These are phyloP conservation scores for Cordyceps militaris DNA, from an alignment of 2,329 filamentous ascomycete species.

Conservation along the genomic window DNA sequence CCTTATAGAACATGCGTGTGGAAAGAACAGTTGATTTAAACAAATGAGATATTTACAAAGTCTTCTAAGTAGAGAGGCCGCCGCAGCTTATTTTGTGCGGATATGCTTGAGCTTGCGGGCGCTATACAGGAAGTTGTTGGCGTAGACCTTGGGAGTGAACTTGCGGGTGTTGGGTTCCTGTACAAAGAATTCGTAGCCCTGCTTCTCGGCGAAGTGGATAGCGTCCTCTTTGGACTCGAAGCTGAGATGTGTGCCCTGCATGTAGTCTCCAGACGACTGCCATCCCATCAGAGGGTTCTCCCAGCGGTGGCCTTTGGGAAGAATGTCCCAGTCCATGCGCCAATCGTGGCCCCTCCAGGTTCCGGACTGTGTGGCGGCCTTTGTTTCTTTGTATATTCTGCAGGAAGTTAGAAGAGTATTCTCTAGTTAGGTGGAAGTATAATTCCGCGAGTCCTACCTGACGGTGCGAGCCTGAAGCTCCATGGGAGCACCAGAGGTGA, in stretches of 20 bases:
- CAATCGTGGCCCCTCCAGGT: conserved; percentile 77
- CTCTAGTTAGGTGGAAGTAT: neutral
- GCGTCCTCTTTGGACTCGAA: conserved; percentile 94
- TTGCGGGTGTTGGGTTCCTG: conserved; percentile 90
- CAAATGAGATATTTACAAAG: conserved; percentile 10
- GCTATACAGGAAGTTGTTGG: conserved; percentile 89
- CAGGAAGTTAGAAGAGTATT: neutral
- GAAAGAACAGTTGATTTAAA: neutral
- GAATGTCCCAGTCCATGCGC: conserved; percentile 98
- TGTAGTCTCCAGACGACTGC: conserved; percentile 90
- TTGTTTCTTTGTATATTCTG: conserved; percentile 87
- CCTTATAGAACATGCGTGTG: neutral
- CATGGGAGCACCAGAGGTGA: conserved; percentile 84
- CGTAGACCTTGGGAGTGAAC: conserved; percentile 87
- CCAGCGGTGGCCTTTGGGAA: conserved; percentile 90
- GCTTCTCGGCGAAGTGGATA: conserved; percentile 92
- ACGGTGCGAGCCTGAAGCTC: conserved; percentile 93
- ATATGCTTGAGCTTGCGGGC: conserved; percentile 82
- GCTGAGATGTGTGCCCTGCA: conserved; percentile 87
- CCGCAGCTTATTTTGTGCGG: conserved; percentile 60
- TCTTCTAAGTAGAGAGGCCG: neutral
- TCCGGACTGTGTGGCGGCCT: conserved; percentile 95
- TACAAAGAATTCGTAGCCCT: conserved; percentile 98
- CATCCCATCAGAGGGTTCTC: conserved; percentile 98
- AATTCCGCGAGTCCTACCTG: conserved; percentile 52